Percentiles rank a stretch among this genome's conserved stretches.
Conservation (phyloP, 441 rosid species). For the Populus hybrid region DNA sequence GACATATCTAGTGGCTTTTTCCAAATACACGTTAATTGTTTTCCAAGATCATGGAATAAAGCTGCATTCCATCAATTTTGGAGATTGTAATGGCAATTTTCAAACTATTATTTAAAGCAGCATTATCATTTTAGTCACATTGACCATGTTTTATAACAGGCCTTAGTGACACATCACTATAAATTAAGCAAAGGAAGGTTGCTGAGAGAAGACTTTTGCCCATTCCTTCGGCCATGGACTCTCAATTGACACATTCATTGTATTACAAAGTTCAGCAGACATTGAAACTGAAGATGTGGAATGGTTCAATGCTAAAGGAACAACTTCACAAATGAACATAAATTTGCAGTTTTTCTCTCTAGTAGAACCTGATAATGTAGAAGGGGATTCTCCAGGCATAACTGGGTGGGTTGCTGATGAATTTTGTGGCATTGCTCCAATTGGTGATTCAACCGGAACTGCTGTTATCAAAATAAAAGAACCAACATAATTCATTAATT, state of each 20-base stretch:
- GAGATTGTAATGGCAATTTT: not conserved
- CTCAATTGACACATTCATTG: not conserved
- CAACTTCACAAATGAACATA: conserved; percentile 6
- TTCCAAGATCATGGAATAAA: not conserved
- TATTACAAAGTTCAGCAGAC: not conserved
- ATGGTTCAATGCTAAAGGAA: conserved; percentile 5
- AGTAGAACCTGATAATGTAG: conserved; percentile 46
- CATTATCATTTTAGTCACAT: not conserved
- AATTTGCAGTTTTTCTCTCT: not conserved
- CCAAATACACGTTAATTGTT: not conserved
- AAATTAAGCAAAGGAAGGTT: not conserved
- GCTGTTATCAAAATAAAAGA: conserved; percentile 8
- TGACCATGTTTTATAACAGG: not conserved
- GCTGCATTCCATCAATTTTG: not conserved
- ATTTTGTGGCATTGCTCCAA: conserved; percentile 28
- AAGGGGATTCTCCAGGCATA: conserved; percentile 40
- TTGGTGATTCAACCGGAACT: conserved; percentile 38
- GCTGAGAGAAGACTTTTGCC: not conserved
- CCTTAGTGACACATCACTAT: not conserved
- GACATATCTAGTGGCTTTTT: not conserved
- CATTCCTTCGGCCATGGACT: not conserved
- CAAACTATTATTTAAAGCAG: not conserved
- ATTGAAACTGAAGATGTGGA: not conserved
- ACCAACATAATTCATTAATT: conserved; percentile 2
- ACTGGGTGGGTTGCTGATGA: conserved; percentile 37